phyloP scores from a whole-genome alignment of 768 basidiomycete genomes.

The Fomitopsis serialis region DNA sequence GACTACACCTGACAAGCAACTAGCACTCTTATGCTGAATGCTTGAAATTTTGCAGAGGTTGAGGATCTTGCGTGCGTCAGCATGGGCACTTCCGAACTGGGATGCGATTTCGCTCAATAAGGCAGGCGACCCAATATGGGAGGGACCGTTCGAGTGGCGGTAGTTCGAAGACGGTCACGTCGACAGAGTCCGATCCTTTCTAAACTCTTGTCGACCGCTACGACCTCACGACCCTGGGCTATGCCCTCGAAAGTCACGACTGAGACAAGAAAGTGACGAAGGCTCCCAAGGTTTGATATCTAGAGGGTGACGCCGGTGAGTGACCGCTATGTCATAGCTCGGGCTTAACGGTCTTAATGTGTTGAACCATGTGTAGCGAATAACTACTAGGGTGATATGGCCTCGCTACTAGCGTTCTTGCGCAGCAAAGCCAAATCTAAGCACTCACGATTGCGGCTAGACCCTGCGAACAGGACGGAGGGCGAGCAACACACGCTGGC shows the following conservation, averaged over 20 bases:
- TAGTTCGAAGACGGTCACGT: background rate
- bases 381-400: background rate
- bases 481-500: background rate
- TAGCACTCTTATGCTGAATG: too few relatives aligned
- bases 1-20: too few relatives aligned
- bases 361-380: background rate
- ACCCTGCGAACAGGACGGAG: background rate
- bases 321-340: background rate
- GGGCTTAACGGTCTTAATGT: background rate
- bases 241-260: background rate
- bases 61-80: too few relatives aligned
- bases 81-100: background rate
- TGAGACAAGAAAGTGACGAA: background rate
- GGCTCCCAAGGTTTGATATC: background rate
- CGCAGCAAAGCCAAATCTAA: background rate
- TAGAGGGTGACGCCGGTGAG: background rate
- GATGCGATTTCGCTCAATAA: background rate
- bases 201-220: too few relatives aligned
- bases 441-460: background rate
- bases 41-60: too few relatives aligned
- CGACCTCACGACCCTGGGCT: background rate
- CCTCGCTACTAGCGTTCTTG: background rate
- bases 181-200: too few relatives aligned
- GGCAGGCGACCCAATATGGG: conserved; percentile 1
- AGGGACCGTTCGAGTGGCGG: conserved; percentile 3